Base-by-base conservation (phyloP, 495 filamentous ascomycete species). In the Parmelia sp. region DNA sequence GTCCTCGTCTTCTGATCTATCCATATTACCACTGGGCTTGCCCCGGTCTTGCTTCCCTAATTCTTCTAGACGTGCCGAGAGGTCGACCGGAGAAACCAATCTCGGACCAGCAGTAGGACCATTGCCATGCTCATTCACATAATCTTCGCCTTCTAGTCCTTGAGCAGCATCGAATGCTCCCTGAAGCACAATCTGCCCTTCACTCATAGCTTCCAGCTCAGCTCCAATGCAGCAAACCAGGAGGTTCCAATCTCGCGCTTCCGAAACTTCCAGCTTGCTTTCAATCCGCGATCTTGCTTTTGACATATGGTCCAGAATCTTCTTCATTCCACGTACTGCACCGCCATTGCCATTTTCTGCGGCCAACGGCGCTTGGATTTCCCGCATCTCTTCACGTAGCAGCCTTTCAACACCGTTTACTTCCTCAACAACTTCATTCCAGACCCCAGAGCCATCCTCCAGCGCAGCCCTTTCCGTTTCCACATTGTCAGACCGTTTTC, bases 141-240 rank as follows among this genome's bases (percentile, higher is more conserved):
- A 42, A 19, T 17, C 51, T 63, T 57, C 25, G 15, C 23, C 25
- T 59, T 47, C 14, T 31, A 12, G 57, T 45, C 39, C 53, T 67
- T 69, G 57, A 68, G 72, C 12, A 69, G 62, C 79, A 39, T 81
- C 75, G 19, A 63, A 40, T 56, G 56, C 61, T 31, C 31, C 27
- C 21, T 47, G 51, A 58, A 97, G 76, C 66, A 96, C 80, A 3
- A 75, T 75, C 62, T 83, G 80, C 14, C 87, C 89, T 69, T 92
- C 86, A 58, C 75, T 79, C 60, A 96, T 84, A 11, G 95, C 92
- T 68, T 93, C 89, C 6, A 96, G 72, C 70, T 98, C 94, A 1
- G 94, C 90, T 6, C 91, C 88, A 64, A 97, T 86, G 63, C 90
- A 92, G 63, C 88, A 93, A 29, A 96, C 84, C 31, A 98, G 79